Evolutionary conservation across 1,284 basidiomycete genomes (phyloP).

Genomic region (Trichosporon sp.): DNA sequence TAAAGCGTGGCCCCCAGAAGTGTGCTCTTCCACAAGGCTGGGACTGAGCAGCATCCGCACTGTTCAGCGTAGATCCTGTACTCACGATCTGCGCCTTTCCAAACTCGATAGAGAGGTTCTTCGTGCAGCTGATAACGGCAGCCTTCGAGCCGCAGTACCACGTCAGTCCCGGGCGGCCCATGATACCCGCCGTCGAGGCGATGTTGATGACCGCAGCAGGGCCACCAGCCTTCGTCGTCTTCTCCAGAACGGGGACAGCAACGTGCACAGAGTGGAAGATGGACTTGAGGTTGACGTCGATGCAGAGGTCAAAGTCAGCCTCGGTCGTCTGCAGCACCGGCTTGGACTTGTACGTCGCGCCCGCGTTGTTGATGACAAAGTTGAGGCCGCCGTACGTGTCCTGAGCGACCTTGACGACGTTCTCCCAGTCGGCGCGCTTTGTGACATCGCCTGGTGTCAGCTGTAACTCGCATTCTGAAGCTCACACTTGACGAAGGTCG

Average conservation of each 20-base stretch:
- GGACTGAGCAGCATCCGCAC: background rate
- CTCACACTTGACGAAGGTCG: constrained; percentile 15
- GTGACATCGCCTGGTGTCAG: constrained; percentile 12
- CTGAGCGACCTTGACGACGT: constrained; percentile 6
- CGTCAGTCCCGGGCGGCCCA: constrained; percentile 19
- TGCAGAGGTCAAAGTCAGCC: constrained; percentile 17
- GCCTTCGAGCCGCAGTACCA: constrained; percentile 19
- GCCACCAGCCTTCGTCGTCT: constrained; percentile 5
- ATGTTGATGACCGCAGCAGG: constrained; percentile 15
- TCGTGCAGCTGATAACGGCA: constrained; percentile 11
- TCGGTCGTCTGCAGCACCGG: constrained; percentile 15
- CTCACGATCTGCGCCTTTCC: constrained; percentile 16
- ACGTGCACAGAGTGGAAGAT: constrained; percentile 18
- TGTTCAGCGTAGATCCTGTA: background rate
- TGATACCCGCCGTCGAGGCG: constrained; percentile 15
- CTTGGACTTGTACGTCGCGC: constrained; percentile 21
- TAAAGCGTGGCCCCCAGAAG: too few relatives aligned
- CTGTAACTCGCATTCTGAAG: background rate
- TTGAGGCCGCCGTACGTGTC: constrained; percentile 15
- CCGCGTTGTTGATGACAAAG: constrained; percentile 21
- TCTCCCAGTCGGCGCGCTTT: constrained; percentile 11
- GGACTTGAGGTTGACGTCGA: constrained; percentile 18
- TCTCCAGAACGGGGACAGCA: constrained; percentile 11
- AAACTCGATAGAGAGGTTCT: constrained; percentile 19
- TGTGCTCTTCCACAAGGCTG: background rate